phyloP scores from a whole-genome alignment of 306 rosid genomes.

The Cucurbita pepo region DNA sequence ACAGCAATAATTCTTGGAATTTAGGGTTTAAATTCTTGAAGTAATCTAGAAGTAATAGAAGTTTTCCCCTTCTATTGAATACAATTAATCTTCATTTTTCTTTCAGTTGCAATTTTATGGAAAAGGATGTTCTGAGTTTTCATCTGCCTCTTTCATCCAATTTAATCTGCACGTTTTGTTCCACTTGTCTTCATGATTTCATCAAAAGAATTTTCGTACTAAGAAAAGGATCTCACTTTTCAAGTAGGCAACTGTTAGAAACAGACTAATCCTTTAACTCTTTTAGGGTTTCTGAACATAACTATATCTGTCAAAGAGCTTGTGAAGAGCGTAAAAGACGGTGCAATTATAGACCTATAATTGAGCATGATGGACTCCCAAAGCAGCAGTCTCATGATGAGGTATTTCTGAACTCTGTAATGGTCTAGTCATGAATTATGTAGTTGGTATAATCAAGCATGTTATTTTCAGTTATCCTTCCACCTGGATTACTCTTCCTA shows the following conservation, averaged over 20 bases:
- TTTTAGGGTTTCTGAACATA: slow-evolving; percentile 48
- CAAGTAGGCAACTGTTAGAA: neutral
- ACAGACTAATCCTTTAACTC: neutral
- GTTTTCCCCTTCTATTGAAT: neutral
- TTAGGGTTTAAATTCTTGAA: neutral
- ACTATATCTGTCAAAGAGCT: slow-evolving; percentile 45
- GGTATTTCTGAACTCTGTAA: slow-evolving; percentile 23
- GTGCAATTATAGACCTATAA: slow-evolving; percentile 46
- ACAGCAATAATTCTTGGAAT: neutral
- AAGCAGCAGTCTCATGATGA: slow-evolving; percentile 25
- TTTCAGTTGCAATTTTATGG: neutral
- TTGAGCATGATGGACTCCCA: slow-evolving; percentile 75
- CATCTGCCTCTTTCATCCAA: neutral
- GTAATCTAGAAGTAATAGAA: neutral
- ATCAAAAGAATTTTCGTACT: neutral
- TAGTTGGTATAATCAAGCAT: neutral
- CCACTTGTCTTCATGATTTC: neutral
- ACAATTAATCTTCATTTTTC: neutral
- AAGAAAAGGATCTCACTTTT: neutral
- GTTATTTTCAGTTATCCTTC: neutral
- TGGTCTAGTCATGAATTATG: neutral
- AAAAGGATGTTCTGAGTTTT: neutral
- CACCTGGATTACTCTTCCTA: neutral
- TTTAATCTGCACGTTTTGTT: neutral
- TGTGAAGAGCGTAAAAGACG: slow-evolving; percentile 49